Evolutionary conservation across 306 rosid genomes (phyloP).

Genomic region (Morella rubra): DNA sequence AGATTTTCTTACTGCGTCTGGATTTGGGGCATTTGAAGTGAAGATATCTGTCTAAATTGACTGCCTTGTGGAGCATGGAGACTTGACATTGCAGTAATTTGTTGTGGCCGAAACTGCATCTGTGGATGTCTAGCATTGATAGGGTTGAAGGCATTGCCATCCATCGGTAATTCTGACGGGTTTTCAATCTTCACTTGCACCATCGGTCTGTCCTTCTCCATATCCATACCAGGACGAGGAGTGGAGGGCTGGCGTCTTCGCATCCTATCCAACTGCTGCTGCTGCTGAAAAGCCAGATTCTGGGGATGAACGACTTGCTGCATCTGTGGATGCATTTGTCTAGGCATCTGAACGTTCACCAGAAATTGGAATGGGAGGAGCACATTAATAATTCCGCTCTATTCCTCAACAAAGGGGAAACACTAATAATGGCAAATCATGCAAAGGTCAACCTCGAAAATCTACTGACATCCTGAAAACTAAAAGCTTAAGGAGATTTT

Average conservation of each 20-base stretch:
- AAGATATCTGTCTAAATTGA: slow-evolving; percentile 73
- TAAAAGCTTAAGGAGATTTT: neutral
- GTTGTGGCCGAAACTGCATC: slow-evolving; percentile 81
- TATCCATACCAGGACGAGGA: slow-evolving; percentile 64
- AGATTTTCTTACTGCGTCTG: slow-evolving; percentile 66
- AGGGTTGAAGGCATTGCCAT: slow-evolving; percentile 50
- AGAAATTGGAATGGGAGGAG: slow-evolving; percentile 11
- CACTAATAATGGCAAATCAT: neutral
- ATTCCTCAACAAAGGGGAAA: neutral
- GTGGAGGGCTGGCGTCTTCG: slow-evolving; percentile 58
- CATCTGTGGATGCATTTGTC: slow-evolving; percentile 79
- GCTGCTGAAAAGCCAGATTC: slow-evolving; percentile 47
- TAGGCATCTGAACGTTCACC: slow-evolving; percentile 42
- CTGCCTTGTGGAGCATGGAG: slow-evolving; percentile 54
- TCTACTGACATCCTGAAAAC: slow-evolving; percentile 3
- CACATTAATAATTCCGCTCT: neutral
- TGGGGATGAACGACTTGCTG: slow-evolving; percentile 61
- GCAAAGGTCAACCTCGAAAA: neutral
- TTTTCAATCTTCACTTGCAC: slow-evolving; percentile 89
- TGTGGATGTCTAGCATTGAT: slow-evolving; percentile 59
- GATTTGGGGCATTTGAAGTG: slow-evolving; percentile 61
- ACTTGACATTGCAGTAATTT: slow-evolving; percentile 64
- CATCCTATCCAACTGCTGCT: slow-evolving; percentile 52
- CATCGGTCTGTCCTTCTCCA: slow-evolving; percentile 72
- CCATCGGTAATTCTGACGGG: slow-evolving; percentile 62